These are phyloP conservation scores for Schizochytrium sp. DNA, from an alignment of 108 stramenopile genomes.

Conservation along the genomic window DNA sequence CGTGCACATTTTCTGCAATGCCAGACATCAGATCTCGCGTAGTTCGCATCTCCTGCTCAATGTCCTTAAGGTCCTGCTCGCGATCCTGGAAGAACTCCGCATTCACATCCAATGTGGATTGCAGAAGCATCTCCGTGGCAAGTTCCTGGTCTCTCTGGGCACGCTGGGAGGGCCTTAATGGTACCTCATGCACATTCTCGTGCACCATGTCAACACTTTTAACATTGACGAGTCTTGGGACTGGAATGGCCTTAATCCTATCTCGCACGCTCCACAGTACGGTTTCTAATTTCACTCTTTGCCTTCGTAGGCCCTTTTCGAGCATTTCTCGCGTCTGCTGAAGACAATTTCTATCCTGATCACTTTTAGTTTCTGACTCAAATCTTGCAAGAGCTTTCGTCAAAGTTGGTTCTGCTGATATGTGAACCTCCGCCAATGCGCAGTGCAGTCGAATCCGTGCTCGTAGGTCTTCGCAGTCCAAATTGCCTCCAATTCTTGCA, in stretches of 20 bases:
- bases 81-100: conserved; percentile 8
- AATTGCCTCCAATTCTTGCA: not conserved
- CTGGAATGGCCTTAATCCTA: not conserved
- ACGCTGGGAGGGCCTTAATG: not conserved
- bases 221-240: not conserved
- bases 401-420: not conserved
- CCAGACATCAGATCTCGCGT: not conserved
- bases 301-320: not conserved
- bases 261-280: conserved; percentile 33
- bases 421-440: conserved; percentile 16
- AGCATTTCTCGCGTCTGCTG: not conserved
- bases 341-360: not conserved
- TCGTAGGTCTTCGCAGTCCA: conserved; percentile 13
- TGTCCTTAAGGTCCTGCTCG: conserved; percentile 26
- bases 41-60: not conserved
- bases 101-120: conserved; percentile 40
- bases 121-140: not conserved
- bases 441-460: not conserved
- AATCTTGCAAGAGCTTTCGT: not conserved
- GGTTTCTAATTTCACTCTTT: conserved; percentile 1
- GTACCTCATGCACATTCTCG: not conserved
- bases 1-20: not conserved
- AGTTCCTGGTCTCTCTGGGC: not conserved
- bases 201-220: not conserved
- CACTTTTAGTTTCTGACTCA: not conserved